Base-by-base conservation (phyloP, 257 asterid genomes). In the Solanum chiquidenum region DNA sequence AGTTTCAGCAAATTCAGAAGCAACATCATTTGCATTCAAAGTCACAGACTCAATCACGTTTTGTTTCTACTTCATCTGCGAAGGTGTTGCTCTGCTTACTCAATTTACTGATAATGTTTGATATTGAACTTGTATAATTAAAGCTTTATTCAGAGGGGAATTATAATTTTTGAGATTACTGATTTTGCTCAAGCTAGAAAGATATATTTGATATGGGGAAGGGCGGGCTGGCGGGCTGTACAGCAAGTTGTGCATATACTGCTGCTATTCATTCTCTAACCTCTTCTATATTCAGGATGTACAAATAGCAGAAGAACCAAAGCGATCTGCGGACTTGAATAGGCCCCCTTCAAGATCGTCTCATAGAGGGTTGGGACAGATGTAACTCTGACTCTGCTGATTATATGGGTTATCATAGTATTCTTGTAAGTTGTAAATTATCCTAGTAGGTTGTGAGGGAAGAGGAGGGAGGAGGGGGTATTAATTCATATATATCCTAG, bases 1-100 rank as follows among this genome's bases (percentile, higher is more conserved):
- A 93, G 90, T 95, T 98, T 90, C 95, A 91, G 85, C 93, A 90
- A 71, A 95, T 94, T 88, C 99, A 98, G 92, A 92, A 88, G 87
- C 97, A 90, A 90, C 99, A 96, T 86, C 96, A 98, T 23, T 76
- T 66, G 83, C 93, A 91, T 88, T 88, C 91, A 34, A 98, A 90
- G 93, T 85, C 92, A 33, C 96, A 89, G 83, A 86, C 95, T 46
- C 92, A 86, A 82, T 89, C 93, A 74, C 95, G 93, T 46, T 86
- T 76, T 88, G 88, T 84, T 90, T 92, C 97, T 69, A 84, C 90
- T 60, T 88, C 95, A 83, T 90, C 94, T 62, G 69, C 91, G 13
- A 94, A 93, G 99, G 99, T 96, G 89, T 84, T 93, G 84, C 42
- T 86, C 29, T 35, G 73, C 82, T 35, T n/a, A 83, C 64, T 60